Evolutionary conservation across 257 asterid species (phyloP), one percentile per base, ranked within the genome.

Genomic region (Leptodermis oblonga): DNA sequence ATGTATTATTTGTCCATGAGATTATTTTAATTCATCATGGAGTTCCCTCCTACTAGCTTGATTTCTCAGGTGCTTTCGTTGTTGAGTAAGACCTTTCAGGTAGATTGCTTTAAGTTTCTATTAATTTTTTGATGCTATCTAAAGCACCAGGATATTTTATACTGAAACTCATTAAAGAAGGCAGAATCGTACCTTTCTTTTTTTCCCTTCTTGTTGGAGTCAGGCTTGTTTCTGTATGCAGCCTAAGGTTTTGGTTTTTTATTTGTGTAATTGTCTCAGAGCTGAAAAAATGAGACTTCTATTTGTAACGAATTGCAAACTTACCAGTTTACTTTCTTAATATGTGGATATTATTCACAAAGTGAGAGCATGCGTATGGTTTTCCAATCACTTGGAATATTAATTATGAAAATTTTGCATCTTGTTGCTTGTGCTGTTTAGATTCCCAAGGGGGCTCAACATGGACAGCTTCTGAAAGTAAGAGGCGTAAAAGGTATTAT

Each of bases 381-480:
- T 36, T 53, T 39, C 55, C 12, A 11, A 56, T 58, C 59, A 62
- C n/a, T 67, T 20, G 8, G 63, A 41, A 17, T 70, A 23, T 60
- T 70, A 45, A 30, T 41, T 51, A 18, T 75, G 26, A 69, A 55
- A 68, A 51, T 58, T n/a, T 28, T 45, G 46, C 69, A 58, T 70
- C 53, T 73, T 69, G 52, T 37, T 45, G 51, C 46, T 62, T 81
- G 78, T 66, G 49, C 39, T 69, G 52, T 65, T 34, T 77, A 92
- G 98, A 88, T 92, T 83, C 98, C 98, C 11, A 87, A 82, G 83
- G 96, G 97, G 52, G 97, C 88, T 74, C 96, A 92, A 80, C 96
- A 82, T 71, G 97, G 97, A 70, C 97, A 92, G 76, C 81, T 90
- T 53, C 81, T 90, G 69, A 42, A 46, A 72, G 82, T 92, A 55